A percentile compares a stretch with the other conserved stretches of the same genome.
Evolutionary conservation across 1,139 yeast species (phyloP).

Genomic region (Meyerozyma guilliermondii): DNA sequence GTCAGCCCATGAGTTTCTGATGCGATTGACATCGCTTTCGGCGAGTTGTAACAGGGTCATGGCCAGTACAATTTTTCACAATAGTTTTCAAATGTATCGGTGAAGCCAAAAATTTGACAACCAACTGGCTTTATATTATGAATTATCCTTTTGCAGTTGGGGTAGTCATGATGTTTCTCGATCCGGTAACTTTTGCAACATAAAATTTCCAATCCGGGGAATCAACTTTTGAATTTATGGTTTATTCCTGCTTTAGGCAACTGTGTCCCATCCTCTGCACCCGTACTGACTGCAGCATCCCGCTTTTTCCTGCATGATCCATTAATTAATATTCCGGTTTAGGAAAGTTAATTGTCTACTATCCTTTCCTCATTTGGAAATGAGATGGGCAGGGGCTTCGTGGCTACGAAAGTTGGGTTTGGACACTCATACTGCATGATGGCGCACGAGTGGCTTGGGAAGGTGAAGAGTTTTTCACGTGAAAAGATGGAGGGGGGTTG

Average conservation of each 20-base stretch:
- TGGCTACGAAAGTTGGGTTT: background rate
- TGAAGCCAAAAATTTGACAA: background rate
- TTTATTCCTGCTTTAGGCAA: background rate
- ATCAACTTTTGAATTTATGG: background rate
- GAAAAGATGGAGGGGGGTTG: background rate
- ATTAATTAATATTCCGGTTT: background rate
- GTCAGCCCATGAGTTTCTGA: slow-evolving; percentile 30
- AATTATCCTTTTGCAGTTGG: slow-evolving; percentile 1
- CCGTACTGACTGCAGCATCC: background rate
- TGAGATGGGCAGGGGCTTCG: background rate
- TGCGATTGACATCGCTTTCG: slow-evolving; percentile 9
- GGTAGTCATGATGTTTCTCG: background rate
- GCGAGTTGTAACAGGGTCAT: slow-evolving; percentile 8
- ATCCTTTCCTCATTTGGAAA: background rate
- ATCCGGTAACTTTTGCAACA: slow-evolving; percentile 1
- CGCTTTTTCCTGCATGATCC: background rate
- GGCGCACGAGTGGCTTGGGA: too few species aligned
- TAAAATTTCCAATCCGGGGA: slow-evolving; percentile 1
- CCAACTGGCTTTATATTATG: background rate
- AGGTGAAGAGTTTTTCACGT: too few species aligned
- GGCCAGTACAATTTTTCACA: background rate
- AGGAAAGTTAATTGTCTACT: background rate
- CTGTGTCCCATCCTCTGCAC: background rate
- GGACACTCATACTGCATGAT: background rate
- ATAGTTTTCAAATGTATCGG: background rate